Evolutionary conservation across 139 green algal species (phyloP).

Genomic region (Zygnema cylindricum): DNA sequence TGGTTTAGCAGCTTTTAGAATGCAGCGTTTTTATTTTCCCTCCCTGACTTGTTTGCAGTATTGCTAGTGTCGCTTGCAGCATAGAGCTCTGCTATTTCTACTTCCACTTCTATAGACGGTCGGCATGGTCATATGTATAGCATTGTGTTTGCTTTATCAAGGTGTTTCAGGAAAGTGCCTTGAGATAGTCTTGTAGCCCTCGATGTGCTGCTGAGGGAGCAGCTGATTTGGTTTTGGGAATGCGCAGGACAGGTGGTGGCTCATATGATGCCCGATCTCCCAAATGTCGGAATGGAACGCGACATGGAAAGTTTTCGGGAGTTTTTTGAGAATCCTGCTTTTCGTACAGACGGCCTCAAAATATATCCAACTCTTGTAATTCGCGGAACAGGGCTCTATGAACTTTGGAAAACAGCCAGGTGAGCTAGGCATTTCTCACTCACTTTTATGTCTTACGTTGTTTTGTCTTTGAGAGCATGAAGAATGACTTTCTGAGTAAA

Average conservation of each 20-base stretch:
- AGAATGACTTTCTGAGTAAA: too few species aligned
- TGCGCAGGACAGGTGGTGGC: constrained; percentile 71
- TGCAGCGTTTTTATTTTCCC: too few species aligned
- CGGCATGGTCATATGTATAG: too few species aligned
- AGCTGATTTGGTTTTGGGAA: constrained; percentile 14
- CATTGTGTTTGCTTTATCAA: too few species aligned
- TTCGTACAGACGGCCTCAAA: constrained; percentile 92
- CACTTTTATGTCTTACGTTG: not conserved
- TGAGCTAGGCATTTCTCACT: constrained; percentile 76
- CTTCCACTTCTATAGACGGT: too few species aligned
- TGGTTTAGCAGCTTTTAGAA: too few species aligned
- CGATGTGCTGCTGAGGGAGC: not conserved
- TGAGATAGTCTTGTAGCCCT: not conserved
- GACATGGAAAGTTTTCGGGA: constrained; percentile 95
- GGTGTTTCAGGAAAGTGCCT: too few species aligned
- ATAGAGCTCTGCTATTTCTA: too few species aligned
- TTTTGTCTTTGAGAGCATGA: not conserved
- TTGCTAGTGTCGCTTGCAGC: too few species aligned
- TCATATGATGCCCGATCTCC: constrained; percentile 99
- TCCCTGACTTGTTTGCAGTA: too few species aligned
- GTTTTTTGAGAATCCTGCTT: constrained; percentile 97
- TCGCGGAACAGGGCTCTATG: constrained; percentile 92
- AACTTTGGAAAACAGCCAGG: constrained; percentile 95
- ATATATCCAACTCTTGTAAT: constrained; percentile 86
- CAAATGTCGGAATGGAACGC: constrained; percentile 95